Conservation (phyloP, 306 rosid genomes). For the Quercus aquifolioides region DNA sequence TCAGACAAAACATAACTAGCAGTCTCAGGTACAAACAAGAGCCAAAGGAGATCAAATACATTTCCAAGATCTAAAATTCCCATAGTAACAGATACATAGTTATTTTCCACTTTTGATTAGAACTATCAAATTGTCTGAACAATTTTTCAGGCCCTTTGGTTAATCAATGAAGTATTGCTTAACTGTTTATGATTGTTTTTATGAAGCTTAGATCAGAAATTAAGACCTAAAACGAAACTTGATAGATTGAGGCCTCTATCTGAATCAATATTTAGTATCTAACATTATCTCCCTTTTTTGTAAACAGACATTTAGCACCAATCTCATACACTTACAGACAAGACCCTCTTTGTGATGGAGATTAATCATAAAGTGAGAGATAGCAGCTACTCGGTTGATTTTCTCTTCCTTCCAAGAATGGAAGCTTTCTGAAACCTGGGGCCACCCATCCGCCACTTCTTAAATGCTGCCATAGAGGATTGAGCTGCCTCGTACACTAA, state of each 20-base stretch:
- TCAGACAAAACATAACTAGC: background rate
- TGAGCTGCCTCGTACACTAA: conserved; percentile 93
- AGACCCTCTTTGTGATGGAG: conserved; percentile 1
- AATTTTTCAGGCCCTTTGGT: background rate
- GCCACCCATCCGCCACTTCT: conserved; percentile 92
- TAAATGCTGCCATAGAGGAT: conserved; percentile 84
- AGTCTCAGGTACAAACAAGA: background rate
- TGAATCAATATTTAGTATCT: background rate
- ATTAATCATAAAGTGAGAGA: conserved; percentile 16
- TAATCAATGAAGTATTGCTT: background rate
- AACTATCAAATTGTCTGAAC: background rate
- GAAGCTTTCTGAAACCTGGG: conserved; percentile 86
- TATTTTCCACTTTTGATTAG: background rate
- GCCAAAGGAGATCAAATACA: background rate
- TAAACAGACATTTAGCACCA: background rate
- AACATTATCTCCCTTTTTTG: conserved; percentile 3
- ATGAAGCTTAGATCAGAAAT: background rate
- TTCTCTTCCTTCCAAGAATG: conserved; percentile 79
- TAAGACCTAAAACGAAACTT: background rate
- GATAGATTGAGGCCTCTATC: background rate
- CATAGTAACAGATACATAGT: background rate
- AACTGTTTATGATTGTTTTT: background rate
- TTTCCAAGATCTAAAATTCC: too few species aligned
- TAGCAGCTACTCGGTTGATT: conserved; percentile 45
- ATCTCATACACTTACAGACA: background rate